Evolutionary conservation across 768 basidiomycete genomes (phyloP), one percentile per base, ranked within the genome.

Genomic region (Suillus clintonianus): DNA sequence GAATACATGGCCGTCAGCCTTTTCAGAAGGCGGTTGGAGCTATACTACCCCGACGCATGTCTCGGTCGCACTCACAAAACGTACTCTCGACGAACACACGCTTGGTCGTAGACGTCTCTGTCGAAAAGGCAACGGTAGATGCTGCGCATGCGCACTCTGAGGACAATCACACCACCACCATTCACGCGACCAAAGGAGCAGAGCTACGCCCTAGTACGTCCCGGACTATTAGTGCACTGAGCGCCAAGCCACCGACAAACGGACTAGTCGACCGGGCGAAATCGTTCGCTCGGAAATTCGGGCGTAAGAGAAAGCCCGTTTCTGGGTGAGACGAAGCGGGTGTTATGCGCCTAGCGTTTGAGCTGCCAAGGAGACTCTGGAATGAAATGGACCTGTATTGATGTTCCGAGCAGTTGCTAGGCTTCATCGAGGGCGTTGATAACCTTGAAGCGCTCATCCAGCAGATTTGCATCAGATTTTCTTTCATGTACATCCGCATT

Each of bases 71-170:
- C 17, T 83, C 83, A 4, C 71, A 77, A 10, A 74, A 73, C 55
- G 71, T 81, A 30, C 72, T 80, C 50, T 58, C 77, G 15, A 53
- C 74, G 36, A 67, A 64, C 15, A 71, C 61, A 19, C 75, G 68
- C 61, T 65, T 82, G 65, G 74, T 82, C 51, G 80, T 86, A 37
- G 83, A 77, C 32, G 79, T 85, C 10, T 83, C 81, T 56, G 79
- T 86, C 41, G 79, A 84, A 64, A 77, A 79, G 62, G 83, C 83
- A 0, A 84, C 67, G 4, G 68, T 63, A 3, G 70, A 69, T 27
- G 37, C 64, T 3, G 54, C 67, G 1, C 63, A 62, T 19, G 27
- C 27, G 37, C 39, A 61, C 30, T 43, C 59, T n/a, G 57, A 59
- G 60, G 17, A 55, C 17, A 60, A 53, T 13, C 43, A 51, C 8